Percentiles rank a stretch among this genome's conserved stretches.
Evolutionary conservation across 805 yeast genomes (phyloP).

Genomic region (Candida saitoana): DNA sequence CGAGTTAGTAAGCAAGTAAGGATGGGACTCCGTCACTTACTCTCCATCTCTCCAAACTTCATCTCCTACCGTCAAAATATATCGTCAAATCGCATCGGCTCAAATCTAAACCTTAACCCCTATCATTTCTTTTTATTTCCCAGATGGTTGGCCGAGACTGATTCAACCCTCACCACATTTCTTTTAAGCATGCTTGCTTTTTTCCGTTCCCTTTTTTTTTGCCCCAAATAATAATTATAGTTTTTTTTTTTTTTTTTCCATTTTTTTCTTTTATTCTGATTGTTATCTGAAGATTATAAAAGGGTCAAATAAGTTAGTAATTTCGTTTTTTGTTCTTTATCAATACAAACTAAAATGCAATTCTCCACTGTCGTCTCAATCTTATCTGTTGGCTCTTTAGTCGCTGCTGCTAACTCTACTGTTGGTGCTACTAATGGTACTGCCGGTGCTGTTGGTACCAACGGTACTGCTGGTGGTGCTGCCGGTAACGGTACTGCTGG

Average conservation of each 20-base stretch:
- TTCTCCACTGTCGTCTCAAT: constrained; percentile 29
- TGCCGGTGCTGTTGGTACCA: constrained; percentile 19
- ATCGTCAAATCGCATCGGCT: no score
- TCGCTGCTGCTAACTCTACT: constrained; percentile 31
- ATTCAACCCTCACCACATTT: no score
- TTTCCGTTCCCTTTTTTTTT: neutral
- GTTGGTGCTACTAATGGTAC: constrained; percentile 21
- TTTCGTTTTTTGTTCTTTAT: neutral
- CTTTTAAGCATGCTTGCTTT: neutral
- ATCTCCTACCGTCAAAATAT: no score
- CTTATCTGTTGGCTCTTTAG: constrained; percentile 36
- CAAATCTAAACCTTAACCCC: neutral
- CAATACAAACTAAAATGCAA: constrained; percentile 28
- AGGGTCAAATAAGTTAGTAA: neutral
- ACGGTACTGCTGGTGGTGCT: constrained; percentile 20
- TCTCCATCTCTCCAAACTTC: no score
- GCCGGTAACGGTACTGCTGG: constrained; percentile 20
- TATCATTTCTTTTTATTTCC: neutral
- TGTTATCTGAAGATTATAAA: neutral
- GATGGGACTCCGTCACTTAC: no score
- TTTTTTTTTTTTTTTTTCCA: neutral
- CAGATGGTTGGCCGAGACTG: no score
- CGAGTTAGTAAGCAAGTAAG: no score
- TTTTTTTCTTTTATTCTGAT: neutral
- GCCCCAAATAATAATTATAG: no score